Evolutionary conservation across 495 filamentous ascomycete species (phyloP).

Genomic region (Talaromyces borbonicus): DNA sequence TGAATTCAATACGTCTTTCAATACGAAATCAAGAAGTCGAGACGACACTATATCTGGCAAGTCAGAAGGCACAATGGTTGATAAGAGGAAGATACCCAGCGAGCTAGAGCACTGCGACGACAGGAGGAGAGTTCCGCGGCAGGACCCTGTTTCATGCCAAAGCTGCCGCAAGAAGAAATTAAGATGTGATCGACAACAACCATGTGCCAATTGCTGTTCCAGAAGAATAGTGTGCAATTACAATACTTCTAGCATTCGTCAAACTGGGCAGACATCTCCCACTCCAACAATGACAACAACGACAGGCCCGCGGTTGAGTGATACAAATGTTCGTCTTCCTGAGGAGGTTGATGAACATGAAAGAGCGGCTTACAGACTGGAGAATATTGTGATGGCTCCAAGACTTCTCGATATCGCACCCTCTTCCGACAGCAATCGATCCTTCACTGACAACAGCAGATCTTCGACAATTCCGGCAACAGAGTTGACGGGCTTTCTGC

Average conservation of each 20-base stretch:
- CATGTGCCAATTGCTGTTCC: constrained; percentile 35
- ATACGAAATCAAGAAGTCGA: too few species aligned
- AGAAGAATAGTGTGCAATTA: constrained; percentile 29
- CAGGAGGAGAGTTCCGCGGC: constrained; percentile 21
- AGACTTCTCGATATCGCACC: constrained; percentile 22
- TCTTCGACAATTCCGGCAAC: not conserved
- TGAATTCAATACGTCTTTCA: too few species aligned
- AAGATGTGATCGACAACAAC: constrained; percentile 32
- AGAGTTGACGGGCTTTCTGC: constrained; percentile 16
- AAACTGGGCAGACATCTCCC: not conserved
- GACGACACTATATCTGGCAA: not conserved
- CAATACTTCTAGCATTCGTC: constrained; percentile 4
- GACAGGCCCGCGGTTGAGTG: not conserved
- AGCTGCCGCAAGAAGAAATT: constrained; percentile 35
- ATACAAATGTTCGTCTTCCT: not conserved
- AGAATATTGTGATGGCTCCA: constrained; percentile 32
- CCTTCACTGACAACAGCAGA: constrained; percentile 11
- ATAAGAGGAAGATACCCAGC: not conserved
- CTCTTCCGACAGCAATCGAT: constrained; percentile 17
- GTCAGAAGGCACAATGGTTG: not conserved
- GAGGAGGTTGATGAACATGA: not conserved
- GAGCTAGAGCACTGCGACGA: not conserved
- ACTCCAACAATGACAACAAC: not conserved
- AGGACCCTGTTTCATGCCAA: constrained; percentile 42
- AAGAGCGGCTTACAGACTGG: constrained; percentile 25